Evolutionary conservation across 2,329 filamentous ascomycete species (phyloP).

Genomic region (Graphiopsis chlorocephala): DNA sequence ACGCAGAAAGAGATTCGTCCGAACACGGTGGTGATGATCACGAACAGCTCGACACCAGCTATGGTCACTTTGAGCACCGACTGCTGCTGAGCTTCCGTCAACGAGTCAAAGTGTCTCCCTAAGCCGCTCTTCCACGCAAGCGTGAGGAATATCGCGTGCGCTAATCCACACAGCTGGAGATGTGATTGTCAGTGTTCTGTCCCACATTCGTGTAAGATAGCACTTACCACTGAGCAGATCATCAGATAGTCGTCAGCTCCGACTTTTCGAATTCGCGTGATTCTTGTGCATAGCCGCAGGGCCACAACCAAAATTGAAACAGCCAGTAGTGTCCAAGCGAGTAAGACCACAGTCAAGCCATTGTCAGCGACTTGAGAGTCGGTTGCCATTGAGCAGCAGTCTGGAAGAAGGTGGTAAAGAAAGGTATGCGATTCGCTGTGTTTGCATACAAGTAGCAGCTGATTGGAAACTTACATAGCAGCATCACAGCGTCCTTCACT

Average conservation of each 20-base stretch:
- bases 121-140: background rate
- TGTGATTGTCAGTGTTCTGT: background rate
- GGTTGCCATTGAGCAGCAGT: background rate
- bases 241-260: constrained; percentile 14
- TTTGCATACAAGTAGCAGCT: background rate
- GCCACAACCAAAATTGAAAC: background rate
- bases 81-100: background rate
- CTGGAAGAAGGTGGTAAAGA: background rate
- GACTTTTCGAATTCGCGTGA: background rate
- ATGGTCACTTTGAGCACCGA: background rate
- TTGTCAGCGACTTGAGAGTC: background rate
- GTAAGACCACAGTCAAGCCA: background rate
- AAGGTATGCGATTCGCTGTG: background rate
- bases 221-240: constrained; percentile 1
- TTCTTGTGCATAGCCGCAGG: background rate
- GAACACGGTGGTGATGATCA: constrained; percentile 6
- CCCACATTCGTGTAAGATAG: background rate
- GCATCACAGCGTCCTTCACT: background rate
- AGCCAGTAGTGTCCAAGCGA: background rate
- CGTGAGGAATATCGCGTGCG: background rate
- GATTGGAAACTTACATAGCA: background rate
- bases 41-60: constrained; percentile 3
- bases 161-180: constrained; percentile 5
- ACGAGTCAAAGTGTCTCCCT: background rate
- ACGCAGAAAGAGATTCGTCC: constrained; percentile 17